Conservation (phyloP, 2,329 filamentous ascomycete species). For the Stachybotrys chlorohalonatus region DNA sequence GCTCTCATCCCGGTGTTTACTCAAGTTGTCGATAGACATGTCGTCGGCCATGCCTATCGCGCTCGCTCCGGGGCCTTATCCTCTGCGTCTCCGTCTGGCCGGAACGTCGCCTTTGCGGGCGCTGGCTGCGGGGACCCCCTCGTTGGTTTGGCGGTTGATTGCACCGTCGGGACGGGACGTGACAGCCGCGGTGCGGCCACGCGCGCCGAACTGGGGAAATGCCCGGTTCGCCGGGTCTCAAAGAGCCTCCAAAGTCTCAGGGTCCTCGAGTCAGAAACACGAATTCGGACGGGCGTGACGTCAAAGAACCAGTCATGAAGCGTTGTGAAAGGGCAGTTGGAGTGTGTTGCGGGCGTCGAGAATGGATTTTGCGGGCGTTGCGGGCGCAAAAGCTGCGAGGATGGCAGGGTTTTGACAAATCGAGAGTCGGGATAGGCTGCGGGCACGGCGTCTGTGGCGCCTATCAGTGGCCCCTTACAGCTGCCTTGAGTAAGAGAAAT, state of each 20-base stretch:
- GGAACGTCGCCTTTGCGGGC: not conserved
- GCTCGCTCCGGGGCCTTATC: conserved; percentile 1
- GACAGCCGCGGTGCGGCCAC: conserved; percentile 27
- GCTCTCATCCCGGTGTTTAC: conserved; percentile 41
- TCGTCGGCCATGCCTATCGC: conserved; percentile 51
- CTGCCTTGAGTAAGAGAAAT: conserved; percentile 18
- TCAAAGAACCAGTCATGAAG: conserved; percentile 7
- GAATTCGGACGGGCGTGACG: not conserved
- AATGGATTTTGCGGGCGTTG: conserved; percentile 24
- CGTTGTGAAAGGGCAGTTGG: conserved; percentile 11
- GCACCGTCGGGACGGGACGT: conserved; percentile 13
- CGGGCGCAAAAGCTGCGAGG: conserved; percentile 22
- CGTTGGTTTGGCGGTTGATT: not conserved
- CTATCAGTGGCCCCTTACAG: conserved; percentile 10
- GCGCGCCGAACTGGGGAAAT: conserved; percentile 25
- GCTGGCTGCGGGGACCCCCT: not conserved
- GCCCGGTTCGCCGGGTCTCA: conserved; percentile 13
- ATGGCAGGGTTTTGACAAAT: conserved; percentile 16
- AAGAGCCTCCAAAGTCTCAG: conserved; percentile 12
- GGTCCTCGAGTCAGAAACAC: conserved; percentile 8
- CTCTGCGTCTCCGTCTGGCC: not conserved
- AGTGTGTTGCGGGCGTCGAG: conserved; percentile 23
- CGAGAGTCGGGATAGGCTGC: conserved; percentile 12
- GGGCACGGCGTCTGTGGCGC: conserved; percentile 16
- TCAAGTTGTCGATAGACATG: conserved; percentile 51